These are phyloP conservation scores for Zalaria sp. DNA, from an alignment of 2,329 filamentous ascomycete species.

Conservation along the genomic window DNA sequence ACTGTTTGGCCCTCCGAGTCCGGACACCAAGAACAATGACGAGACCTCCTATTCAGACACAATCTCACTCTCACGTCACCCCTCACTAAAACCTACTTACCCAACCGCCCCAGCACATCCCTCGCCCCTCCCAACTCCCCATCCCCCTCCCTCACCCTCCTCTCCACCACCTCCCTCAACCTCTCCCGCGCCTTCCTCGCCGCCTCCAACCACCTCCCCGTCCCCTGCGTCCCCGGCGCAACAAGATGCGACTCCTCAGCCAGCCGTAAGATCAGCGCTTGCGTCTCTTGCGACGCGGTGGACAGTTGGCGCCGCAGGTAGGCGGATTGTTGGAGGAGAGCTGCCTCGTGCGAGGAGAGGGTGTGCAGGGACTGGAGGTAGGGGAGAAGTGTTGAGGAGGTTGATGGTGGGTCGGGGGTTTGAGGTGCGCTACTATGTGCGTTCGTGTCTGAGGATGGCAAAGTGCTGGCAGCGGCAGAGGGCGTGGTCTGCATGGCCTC, in stretches of 20 bases:
- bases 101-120: not conserved
- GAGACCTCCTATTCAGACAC: too few species aligned
- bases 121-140: not conserved
- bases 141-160: not conserved
- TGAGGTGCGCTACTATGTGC: not conserved
- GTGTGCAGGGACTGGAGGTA: constrained; percentile 10
- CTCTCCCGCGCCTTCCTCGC: not conserved
- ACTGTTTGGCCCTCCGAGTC: too few species aligned
- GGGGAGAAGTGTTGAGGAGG: constrained; percentile 10
- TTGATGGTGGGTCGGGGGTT: not conserved
- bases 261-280: constrained; percentile 13
- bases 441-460: not conserved
- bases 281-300: constrained; percentile 11
- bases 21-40: too few species aligned
- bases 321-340: constrained; percentile 13
- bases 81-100: not conserved
- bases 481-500: not conserved
- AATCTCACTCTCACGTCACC: too few species aligned
- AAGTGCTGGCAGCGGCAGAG: not conserved
- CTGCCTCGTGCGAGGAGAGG: constrained; percentile 10
- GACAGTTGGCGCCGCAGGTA: constrained; percentile 14
- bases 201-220: not conserved
- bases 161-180: not conserved
- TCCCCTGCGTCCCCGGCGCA: not conserved
- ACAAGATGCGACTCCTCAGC: not conserved